A percentile compares a stretch with the other conserved stretches of the same genome.
phyloP scores from a whole-genome alignment of 202 grass and related monocot genomes.

The Carex sylvatica region DNA sequence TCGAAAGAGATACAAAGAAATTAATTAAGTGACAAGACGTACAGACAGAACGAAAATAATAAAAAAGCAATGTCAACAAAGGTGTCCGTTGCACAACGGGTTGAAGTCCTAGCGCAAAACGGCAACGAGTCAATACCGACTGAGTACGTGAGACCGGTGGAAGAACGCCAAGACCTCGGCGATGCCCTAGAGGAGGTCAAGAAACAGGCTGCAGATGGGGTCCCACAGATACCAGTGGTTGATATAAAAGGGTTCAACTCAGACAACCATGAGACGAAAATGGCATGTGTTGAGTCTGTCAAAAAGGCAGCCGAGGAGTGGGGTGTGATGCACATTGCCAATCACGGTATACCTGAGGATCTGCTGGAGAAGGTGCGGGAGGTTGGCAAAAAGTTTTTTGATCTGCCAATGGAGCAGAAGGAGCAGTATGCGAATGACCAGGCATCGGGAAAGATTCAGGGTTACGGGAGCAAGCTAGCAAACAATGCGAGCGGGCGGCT shows the following conservation, averaged over 20 bases:
- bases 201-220: constrained; percentile 1
- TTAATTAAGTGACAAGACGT: not conserved
- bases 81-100: constrained; percentile 18
- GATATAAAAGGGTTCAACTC: constrained; percentile 43
- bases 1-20: not conserved
- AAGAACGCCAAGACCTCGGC: constrained; percentile 63
- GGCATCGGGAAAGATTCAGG: constrained; percentile 46
- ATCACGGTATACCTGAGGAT: constrained; percentile 52
- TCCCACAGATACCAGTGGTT: constrained; percentile 52
- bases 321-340: constrained; percentile 81
- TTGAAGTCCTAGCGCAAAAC: constrained; percentile 58
- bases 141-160: constrained; percentile 68
- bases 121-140: constrained; percentile 48
- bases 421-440: constrained; percentile 83
- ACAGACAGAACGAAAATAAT: not conserved
- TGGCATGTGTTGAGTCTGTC: constrained; percentile 36
- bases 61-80: constrained; percentile 11
- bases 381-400: constrained; percentile 63
- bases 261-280: not conserved
- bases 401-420: constrained; percentile 54
- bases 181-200: constrained; percentile 59
- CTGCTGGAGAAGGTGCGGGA: constrained; percentile 41
- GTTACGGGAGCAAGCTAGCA: constrained; percentile 71
- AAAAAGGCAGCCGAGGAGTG: constrained; percentile 38
- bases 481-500: constrained; percentile 52